phyloP scores from a whole-genome alignment of 2,329 filamentous ascomycete genomes.

The Aureobasidium sp. region DNA sequence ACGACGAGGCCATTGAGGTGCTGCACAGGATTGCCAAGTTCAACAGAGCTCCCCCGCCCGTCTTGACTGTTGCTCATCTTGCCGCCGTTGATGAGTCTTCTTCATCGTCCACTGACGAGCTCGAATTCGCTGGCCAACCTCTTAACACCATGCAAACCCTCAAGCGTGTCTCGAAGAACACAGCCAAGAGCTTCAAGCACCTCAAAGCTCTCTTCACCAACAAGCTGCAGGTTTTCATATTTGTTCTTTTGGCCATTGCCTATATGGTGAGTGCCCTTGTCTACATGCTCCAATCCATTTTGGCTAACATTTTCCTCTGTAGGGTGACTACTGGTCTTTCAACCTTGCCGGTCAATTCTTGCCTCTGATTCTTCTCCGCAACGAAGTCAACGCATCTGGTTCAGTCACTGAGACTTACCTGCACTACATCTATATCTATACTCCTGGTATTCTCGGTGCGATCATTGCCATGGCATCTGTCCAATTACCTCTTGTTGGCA shows the following conservation, averaged over 20 bases:
- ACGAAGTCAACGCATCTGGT: slow-evolving; percentile 39
- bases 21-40: slow-evolving; percentile 38
- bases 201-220: slow-evolving; percentile 11
- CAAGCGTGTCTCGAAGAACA: slow-evolving; percentile 4
- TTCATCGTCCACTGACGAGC: background rate
- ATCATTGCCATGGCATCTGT: slow-evolving; percentile 33
- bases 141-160: background rate
- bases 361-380: slow-evolving; percentile 45
- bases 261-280: slow-evolving; percentile 20
- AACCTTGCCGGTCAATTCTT: slow-evolving; percentile 32
- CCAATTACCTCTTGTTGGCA: slow-evolving; percentile 32
- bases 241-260: slow-evolving; percentile 27
- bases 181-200: slow-evolving; percentile 10
- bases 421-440: slow-evolving; percentile 49
- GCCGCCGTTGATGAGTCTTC: background rate
- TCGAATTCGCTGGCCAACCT: background rate
- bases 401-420: slow-evolving; percentile 40
- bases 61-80: slow-evolving; percentile 7
- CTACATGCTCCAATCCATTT: background rate
- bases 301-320: background rate
- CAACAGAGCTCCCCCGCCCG: slow-evolving; percentile 26
- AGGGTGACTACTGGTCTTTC: slow-evolving; percentile 14
- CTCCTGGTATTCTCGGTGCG: slow-evolving; percentile 47
- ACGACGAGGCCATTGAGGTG: slow-evolving; percentile 44
- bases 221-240: slow-evolving; percentile 12